Percentiles rank a stretch among this genome's conserved stretches.
Evolutionary conservation across 2,329 filamentous ascomycete species (phyloP).

Genomic region (Stachybotrys echinatus): DNA sequence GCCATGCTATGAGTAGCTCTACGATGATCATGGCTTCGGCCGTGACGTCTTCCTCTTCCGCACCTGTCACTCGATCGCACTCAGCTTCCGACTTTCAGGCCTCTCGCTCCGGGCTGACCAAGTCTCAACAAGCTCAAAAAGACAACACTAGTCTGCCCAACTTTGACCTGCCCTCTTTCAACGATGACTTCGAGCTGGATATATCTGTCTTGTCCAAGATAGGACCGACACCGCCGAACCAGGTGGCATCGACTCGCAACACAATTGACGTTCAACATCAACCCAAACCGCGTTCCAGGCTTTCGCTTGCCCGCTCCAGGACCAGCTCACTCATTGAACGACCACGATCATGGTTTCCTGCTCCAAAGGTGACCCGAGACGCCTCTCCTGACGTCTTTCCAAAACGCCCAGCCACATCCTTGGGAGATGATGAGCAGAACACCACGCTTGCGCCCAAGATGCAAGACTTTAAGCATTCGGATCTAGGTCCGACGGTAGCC

Average conservation of each 20-base stretch:
- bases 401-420: constrained; percentile 19
- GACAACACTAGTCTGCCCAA: constrained; percentile 30
- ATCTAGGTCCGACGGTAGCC: constrained; percentile 32
- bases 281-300: constrained; percentile 5
- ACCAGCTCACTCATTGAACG: constrained; percentile 43
- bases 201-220: constrained; percentile 22
- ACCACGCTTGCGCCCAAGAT: constrained; percentile 4
- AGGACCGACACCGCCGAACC: no score
- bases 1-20: constrained; percentile 30
- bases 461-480: constrained; percentile 20
- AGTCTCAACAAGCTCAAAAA: constrained; percentile 11
- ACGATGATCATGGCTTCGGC: constrained; percentile 33
- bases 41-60: constrained; percentile 20
- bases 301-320: constrained; percentile 24
- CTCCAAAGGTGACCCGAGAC: constrained; percentile 33
- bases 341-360: constrained; percentile 47
- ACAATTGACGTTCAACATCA: background rate
- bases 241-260: background rate
- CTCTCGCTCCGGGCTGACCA: constrained; percentile 12
- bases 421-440: constrained; percentile 13
- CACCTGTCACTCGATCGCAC: constrained; percentile 24
- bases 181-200: constrained; percentile 44
- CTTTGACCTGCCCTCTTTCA: constrained; percentile 50
- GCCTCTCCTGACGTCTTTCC: constrained; percentile 11
- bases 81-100: constrained; percentile 16